A percentile compares a stretch with the other conserved stretches of the same genome.
Evolutionary conservation across 768 basidiomycete species (phyloP).

Genomic region (Zangia roseola): DNA sequence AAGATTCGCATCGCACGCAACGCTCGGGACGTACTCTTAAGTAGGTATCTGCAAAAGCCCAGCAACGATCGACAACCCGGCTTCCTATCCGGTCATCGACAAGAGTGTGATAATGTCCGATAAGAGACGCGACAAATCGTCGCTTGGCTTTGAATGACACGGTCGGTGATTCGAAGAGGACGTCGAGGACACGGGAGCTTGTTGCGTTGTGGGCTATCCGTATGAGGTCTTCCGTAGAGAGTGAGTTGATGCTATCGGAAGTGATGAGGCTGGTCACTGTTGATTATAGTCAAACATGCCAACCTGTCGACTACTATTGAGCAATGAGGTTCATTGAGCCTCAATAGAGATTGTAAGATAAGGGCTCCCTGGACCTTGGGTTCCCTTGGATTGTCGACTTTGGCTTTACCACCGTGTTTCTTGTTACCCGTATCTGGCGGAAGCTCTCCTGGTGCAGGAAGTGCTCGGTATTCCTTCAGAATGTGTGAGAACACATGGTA

Average conservation of each 20-base stretch:
- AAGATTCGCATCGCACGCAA: constrained; percentile 3
- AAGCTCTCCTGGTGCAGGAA: constrained; percentile 8
- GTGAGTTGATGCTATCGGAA: constrained; percentile 51
- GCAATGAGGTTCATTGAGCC: constrained; percentile 65
- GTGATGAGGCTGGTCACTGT: constrained; percentile 5
- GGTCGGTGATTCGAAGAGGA: constrained; percentile 63
- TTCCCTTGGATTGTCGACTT: constrained; percentile 43
- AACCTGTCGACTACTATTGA: constrained; percentile 70
- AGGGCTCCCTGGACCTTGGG: constrained; percentile 83
- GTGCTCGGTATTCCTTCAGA: constrained; percentile 23
- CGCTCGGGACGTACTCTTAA: constrained; percentile 60
- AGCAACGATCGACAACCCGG: constrained; percentile 87
- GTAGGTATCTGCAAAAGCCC: constrained; percentile 89
- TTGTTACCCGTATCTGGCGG: constrained; percentile 10
- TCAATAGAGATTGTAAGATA: constrained; percentile 79
- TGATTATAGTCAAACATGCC: constrained; percentile 6
- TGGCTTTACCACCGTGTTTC: constrained; percentile 13
- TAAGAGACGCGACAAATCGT: constrained; percentile 67
- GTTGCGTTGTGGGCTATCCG: constrained; percentile 63
- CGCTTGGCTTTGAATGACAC: constrained; percentile 66
- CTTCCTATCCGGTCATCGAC: constrained; percentile 91
- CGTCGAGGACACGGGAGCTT: constrained; percentile 77
- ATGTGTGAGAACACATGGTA: constrained; percentile 1
- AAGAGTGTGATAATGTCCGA: constrained; percentile 76
- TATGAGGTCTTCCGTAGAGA: constrained; percentile 59